These are phyloP conservation scores for Udeniomyces megalosporus DNA, from an alignment of 768 basidiomycete genomes.

Conservation along the genomic window DNA sequence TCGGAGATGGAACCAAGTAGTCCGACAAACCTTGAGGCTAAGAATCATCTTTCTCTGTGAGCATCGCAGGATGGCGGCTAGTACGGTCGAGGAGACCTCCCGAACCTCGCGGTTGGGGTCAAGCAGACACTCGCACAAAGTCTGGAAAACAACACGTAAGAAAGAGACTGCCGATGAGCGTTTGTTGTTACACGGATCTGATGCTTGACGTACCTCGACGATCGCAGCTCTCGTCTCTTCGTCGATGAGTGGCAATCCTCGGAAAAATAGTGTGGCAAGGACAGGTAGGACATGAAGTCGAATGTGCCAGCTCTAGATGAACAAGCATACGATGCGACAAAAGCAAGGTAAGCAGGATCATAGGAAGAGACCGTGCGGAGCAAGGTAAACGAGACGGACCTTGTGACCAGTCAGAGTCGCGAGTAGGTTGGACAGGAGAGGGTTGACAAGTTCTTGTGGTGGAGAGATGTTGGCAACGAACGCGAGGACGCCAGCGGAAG, in stretches of 20 bases:
- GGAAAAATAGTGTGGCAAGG: constrained; percentile 76
- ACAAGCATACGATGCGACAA: constrained; percentile 1
- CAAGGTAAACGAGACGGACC: constrained; percentile 33
- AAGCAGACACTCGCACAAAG: constrained; percentile 56
- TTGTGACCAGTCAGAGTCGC: constrained; percentile 57
- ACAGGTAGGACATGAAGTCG: constrained; percentile 75
- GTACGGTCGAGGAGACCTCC: constrained; percentile 51
- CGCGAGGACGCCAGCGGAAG: constrained; percentile 63
- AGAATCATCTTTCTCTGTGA: constrained; percentile 78
- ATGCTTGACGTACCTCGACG: constrained; percentile 43
- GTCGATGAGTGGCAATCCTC: constrained; percentile 64
- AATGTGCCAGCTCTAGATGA: constrained; percentile 67
- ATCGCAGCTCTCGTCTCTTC: constrained; percentile 49
- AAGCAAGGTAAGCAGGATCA: neutral
- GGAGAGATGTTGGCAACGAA: constrained; percentile 63
- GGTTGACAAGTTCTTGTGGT: constrained; percentile 1
- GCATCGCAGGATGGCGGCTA: constrained; percentile 73
- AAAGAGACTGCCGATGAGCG: too few species aligned
- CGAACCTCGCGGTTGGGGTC: constrained; percentile 89
- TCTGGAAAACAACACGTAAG: neutral
- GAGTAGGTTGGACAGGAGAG: constrained; percentile 6
- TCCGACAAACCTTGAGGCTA: constrained; percentile 50
- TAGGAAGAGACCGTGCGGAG: neutral
- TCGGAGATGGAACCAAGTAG: constrained; percentile 7
- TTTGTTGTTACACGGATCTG: neutral